These are phyloP conservation scores for Zoysia pacifica DNA, from an alignment of 176 grass and related monocot species.

Conservation along the genomic window DNA sequence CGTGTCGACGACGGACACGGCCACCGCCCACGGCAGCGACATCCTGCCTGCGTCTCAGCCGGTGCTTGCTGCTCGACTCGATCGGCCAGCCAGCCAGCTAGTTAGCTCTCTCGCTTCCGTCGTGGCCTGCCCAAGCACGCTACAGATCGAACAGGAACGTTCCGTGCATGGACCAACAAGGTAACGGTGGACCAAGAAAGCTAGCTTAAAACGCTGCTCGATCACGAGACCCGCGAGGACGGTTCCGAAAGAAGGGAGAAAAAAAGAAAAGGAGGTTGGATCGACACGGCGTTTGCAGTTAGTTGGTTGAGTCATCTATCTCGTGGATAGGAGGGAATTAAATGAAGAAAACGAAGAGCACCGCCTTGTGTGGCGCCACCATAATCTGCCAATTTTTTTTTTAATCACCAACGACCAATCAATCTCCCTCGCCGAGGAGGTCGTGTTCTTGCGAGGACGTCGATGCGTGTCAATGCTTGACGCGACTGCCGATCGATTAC, in stretches of 20 bases:
- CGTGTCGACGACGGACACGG: slow-evolving; percentile 57
- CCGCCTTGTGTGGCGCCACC: too few relatives aligned
- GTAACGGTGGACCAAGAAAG: neutral
- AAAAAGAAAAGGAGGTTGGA: neutral
- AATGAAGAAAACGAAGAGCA: too few relatives aligned
- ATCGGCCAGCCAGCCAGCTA: neutral
- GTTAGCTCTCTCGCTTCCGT: neutral
- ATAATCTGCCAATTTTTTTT: too few relatives aligned
- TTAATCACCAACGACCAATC: too few relatives aligned
- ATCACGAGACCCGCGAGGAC: slow-evolving; percentile 25
- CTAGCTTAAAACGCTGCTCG: neutral
- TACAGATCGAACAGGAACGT: neutral
- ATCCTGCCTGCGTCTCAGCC: slow-evolving; percentile 6
- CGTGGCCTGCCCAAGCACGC: neutral
- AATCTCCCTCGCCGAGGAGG: neutral
- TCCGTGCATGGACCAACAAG: slow-evolving; percentile 42
- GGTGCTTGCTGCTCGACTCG: neutral
- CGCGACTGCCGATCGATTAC: neutral
- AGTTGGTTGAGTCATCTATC: too few relatives aligned
- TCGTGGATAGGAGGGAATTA: too few relatives aligned
- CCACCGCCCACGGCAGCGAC: slow-evolving; percentile 65
- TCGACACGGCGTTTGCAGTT: too few relatives aligned
- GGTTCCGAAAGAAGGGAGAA: neutral
- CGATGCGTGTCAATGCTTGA: neutral
- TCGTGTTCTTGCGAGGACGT: too few relatives aligned